phyloP scores from a whole-genome alignment of 192 early-diverging fungal species.

The Coemansia sp. region DNA sequence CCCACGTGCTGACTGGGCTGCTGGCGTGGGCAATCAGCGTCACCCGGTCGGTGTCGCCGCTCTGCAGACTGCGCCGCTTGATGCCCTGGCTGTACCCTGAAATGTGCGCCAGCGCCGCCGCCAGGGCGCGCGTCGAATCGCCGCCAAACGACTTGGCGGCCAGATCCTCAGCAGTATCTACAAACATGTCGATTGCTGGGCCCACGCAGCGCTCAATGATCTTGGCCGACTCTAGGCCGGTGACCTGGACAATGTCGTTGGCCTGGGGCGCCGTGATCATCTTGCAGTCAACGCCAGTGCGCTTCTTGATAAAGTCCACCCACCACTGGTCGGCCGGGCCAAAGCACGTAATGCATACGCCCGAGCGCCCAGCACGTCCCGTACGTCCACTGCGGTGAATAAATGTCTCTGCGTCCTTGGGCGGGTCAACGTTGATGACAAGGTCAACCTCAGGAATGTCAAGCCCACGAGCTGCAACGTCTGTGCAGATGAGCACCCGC shows the following conservation, averaged over 20 bases:
- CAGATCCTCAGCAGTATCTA: conserved; percentile 68
- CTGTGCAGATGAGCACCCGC: conserved; percentile 88
- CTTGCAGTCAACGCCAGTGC: conserved; percentile 80
- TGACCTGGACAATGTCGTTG: conserved; percentile 82
- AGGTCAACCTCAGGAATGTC: conserved; percentile 97
- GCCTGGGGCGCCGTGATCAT: conserved; percentile 83
- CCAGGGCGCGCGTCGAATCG: conserved; percentile 74
- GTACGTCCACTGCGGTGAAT: conserved; percentile 95
- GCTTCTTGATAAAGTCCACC: conserved; percentile 70
- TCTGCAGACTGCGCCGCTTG: conserved; percentile 75
- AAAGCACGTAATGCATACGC: conserved; percentile 91
- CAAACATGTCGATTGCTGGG: conserved; percentile 79
- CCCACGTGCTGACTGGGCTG: conserved; percentile 74
- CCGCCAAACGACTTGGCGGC: conserved; percentile 64
- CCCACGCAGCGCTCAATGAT: conserved; percentile 66
- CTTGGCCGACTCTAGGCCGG: conserved; percentile 73
- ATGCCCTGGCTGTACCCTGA: conserved; percentile 84
- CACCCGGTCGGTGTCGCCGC: conserved; percentile 75
- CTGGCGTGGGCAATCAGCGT: conserved; percentile 68
- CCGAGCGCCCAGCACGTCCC: conserved; percentile 84
- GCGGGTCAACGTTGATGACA: conserved; percentile 95
- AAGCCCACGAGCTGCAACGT: conserved; percentile 92
- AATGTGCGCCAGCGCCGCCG: conserved; percentile 85
- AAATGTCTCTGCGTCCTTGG: conserved; percentile 90
- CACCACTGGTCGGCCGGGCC: conserved; percentile 84